Percentiles rank a stretch among this genome's conserved stretches.
phyloP scores from a whole-genome alignment of 306 rosid genomes.

The Casuarina glauca region DNA sequence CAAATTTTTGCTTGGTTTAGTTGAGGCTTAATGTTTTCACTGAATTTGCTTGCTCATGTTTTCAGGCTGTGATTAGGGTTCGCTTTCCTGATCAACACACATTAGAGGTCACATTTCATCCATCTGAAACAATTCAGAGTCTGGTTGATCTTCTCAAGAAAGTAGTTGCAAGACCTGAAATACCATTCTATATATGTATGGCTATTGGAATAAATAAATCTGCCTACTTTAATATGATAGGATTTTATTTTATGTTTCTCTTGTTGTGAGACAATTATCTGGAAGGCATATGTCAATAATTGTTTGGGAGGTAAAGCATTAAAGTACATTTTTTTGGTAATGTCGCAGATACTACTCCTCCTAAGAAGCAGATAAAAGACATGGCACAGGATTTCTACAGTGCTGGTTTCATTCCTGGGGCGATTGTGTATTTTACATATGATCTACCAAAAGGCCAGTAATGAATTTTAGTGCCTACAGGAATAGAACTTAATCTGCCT shows the following conservation, averaged over 20 bases:
- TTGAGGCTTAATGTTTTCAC: neutral
- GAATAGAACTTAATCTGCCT: neutral
- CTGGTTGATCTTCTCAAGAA: conserved; percentile 68
- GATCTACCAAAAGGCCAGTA: conserved; percentile 61
- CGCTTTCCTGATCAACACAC: conserved; percentile 94
- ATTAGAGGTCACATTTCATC: conserved; percentile 78
- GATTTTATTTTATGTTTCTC: neutral
- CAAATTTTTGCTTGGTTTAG: neutral
- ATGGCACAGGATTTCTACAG: conserved; percentile 66
- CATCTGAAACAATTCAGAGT: conserved; percentile 78
- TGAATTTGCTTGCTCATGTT: conserved; percentile 23
- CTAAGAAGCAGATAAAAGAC: conserved; percentile 71
- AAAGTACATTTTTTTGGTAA: conserved; percentile 17
- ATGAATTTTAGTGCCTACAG: conserved; percentile 12
- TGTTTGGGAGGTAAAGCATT: neutral
- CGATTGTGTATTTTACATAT: conserved; percentile 77
- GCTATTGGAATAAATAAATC: conserved; percentile 13
- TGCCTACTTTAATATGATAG: neutral
- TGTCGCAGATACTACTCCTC: conserved; percentile 85
- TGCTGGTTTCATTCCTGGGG: conserved; percentile 90
- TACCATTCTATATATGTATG: conserved; percentile 83
- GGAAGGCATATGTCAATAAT: neutral
- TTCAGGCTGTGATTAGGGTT: conserved; percentile 83
- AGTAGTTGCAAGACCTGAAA: conserved; percentile 72
- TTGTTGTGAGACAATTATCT: neutral